These are phyloP conservation scores for Mycena chlorophos DNA, from an alignment of 768 basidiomycete species.

Conservation along the genomic window DNA sequence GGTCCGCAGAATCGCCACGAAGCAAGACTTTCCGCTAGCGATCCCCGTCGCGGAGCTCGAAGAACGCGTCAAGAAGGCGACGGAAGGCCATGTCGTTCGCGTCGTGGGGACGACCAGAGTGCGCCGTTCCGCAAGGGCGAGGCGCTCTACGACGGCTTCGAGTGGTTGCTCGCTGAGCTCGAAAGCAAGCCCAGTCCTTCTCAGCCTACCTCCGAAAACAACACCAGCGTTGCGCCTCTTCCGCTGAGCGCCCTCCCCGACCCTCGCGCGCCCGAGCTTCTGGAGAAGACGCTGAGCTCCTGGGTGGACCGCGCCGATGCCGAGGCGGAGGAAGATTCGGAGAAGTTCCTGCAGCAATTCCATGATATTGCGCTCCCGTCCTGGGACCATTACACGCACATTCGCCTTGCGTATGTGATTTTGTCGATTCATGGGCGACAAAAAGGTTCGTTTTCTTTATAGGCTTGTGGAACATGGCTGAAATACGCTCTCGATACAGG, in stretches of 20 bases:
- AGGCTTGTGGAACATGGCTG: not conserved
- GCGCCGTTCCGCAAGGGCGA: slow-evolving; percentile 24
- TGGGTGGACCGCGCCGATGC: slow-evolving; percentile 38
- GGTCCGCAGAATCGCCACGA: slow-evolving; percentile 53
- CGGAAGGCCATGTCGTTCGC: slow-evolving; percentile 32
- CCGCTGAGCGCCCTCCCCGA: slow-evolving; percentile 1
- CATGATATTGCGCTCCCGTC: slow-evolving; percentile 33
- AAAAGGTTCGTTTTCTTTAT: slow-evolving; percentile 33
- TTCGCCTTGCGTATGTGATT: slow-evolving; percentile 44
- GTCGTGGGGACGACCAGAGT: slow-evolving; percentile 30
- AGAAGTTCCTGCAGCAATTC: slow-evolving; percentile 39
- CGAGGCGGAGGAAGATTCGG: slow-evolving; percentile 24
- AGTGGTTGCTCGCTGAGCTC: slow-evolving; percentile 38
- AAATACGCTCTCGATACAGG: slow-evolving; percentile 27
- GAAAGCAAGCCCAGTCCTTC: slow-evolving; percentile 26
- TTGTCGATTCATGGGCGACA: slow-evolving; percentile 42
- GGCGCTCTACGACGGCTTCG: slow-evolving; percentile 39
- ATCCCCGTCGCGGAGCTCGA: slow-evolving; percentile 50
- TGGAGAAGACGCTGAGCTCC: slow-evolving; percentile 24
- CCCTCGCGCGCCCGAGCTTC: slow-evolving; percentile 29
- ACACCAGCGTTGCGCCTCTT: not conserved
- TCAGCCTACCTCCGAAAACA: slow-evolving; percentile 19
- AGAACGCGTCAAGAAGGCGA: slow-evolving; percentile 27
- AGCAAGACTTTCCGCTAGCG: slow-evolving; percentile 57
- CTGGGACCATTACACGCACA: slow-evolving; percentile 53